Percentiles rank a stretch among this genome's conserved stretches.
These are phyloP conservation scores for Harringtonia lauricola DNA, from an alignment of 2,329 filamentous ascomycete species.

Conservation along the genomic window DNA sequence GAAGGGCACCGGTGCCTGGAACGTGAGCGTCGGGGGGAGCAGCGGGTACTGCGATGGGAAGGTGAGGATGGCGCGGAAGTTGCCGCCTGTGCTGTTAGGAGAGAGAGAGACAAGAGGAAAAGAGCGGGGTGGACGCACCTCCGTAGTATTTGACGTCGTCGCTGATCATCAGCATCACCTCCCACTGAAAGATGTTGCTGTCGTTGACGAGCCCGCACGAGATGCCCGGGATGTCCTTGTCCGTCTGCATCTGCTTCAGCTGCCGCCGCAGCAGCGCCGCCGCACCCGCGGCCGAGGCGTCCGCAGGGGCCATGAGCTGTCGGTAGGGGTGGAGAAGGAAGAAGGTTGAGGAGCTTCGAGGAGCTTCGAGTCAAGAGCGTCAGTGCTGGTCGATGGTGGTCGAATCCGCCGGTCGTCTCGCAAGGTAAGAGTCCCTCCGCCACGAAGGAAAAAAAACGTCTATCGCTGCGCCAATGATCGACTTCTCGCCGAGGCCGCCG, in stretches of 20 bases:
- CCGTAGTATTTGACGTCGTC: constrained; percentile 92
- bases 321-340: neutral
- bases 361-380: too few species aligned
- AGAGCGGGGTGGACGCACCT: constrained; percentile 40
- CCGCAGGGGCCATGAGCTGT: constrained; percentile 5
- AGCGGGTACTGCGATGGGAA: constrained; percentile 84
- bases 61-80: constrained; percentile 74
- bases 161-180: constrained; percentile 97
- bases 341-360: too few species aligned
- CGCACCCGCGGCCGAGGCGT: constrained; percentile 12
- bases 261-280: constrained; percentile 71
- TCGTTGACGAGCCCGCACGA: constrained; percentile 80
- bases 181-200: constrained; percentile 92
- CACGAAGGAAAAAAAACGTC: too few species aligned
- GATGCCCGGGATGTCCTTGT: constrained; percentile 87
- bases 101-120: neutral
- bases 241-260: constrained; percentile 86
- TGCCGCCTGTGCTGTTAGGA: constrained; percentile 52
- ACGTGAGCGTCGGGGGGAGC: constrained; percentile 79
- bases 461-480: too few species aligned
- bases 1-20: constrained; percentile 73
- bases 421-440: too few species aligned
- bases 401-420: too few species aligned
- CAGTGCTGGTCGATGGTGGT: too few species aligned
- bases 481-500: too few species aligned